These are phyloP conservation scores for Dothiorella sarmentorum DNA, from an alignment of 2,329 filamentous ascomycete genomes.

Conservation along the genomic window DNA sequence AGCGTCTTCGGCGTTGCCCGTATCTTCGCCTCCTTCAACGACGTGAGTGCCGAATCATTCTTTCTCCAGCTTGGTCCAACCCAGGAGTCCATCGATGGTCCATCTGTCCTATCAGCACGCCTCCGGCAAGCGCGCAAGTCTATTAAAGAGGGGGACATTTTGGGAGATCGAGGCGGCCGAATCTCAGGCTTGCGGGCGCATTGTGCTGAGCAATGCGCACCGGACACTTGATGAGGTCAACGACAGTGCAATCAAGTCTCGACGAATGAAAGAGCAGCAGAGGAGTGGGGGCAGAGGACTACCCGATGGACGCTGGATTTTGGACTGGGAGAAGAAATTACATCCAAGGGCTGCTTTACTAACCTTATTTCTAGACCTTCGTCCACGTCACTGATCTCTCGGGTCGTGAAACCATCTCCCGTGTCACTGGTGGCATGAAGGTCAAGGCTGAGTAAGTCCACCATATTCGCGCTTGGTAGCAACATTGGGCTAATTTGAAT, in stretches of 20 bases:
- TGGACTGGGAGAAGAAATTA: neutral
- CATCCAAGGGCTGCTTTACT: neutral
- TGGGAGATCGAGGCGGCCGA: too few relatives aligned
- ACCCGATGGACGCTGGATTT: neutral
- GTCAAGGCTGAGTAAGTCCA: slow-evolving; percentile 74
- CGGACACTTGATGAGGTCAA: neutral
- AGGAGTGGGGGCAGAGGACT: neutral
- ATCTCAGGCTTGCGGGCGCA: neutral
- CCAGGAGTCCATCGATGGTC: neutral
- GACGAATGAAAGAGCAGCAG: too few relatives aligned
- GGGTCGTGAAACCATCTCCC: slow-evolving; percentile 99
- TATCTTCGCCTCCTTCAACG: slow-evolving; percentile 81
- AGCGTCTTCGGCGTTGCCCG: slow-evolving; percentile 91
- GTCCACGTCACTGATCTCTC: slow-evolving; percentile 99
- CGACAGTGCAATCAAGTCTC: too few relatives aligned
- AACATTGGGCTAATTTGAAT: neutral
- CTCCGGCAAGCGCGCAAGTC: neutral
- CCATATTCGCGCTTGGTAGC: neutral
- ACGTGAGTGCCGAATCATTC: slow-evolving; percentile 23
- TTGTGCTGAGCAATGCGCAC: neutral
- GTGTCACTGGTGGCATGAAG: slow-evolving; percentile 99
- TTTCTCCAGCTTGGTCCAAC: neutral
- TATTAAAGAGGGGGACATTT: neutral
- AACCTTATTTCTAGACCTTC: slow-evolving; percentile 46
- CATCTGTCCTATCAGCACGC: neutral